A percentile compares a stretch with the other conserved stretches of the same genome.
phyloP scores from a whole-genome alignment of 805 yeast genomes.

The Isabelozyma pseudorhagii region DNA sequence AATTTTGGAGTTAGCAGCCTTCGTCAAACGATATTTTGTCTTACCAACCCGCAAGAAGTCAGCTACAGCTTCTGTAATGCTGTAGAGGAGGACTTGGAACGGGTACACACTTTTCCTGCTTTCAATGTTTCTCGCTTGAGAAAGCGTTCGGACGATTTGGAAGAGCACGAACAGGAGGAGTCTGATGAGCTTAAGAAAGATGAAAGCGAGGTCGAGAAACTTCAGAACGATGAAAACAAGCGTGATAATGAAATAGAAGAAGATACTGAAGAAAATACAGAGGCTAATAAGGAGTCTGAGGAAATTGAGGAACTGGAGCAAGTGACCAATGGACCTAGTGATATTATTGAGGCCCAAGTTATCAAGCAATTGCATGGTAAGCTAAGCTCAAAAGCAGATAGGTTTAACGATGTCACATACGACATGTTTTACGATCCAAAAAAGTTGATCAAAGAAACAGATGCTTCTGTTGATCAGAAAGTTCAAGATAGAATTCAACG shows the following conservation, averaged over 20 bases:
- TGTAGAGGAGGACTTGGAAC: conserved; percentile 26
- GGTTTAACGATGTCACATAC: conserved; percentile 14
- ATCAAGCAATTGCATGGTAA: conserved; percentile 17
- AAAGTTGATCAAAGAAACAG: conserved; percentile 12
- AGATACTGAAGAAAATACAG: background rate
- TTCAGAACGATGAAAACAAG: too few relatives aligned
- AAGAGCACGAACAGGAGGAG: too few relatives aligned
- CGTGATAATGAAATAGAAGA: background rate
- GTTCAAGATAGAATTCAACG: background rate
- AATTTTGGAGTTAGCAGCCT: conserved; percentile 27
- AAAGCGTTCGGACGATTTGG: too few relatives aligned
- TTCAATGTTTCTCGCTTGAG: background rate
- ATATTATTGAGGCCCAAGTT: conserved; percentile 14
- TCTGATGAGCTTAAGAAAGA: too few relatives aligned
- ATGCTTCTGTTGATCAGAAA: conserved; percentile 15
- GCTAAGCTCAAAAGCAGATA: conserved; percentile 7
- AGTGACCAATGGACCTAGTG: background rate
- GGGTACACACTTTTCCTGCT: conserved; percentile 22
- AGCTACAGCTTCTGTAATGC: conserved; percentile 37
- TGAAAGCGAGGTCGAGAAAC: too few relatives aligned
- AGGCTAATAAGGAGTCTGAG: background rate
- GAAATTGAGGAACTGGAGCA: background rate
- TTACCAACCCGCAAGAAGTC: conserved; percentile 18
- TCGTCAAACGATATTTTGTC: conserved; percentile 43
- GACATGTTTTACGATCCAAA: conserved; percentile 19